Evolutionary conservation across 495 filamentous ascomycete genomes (phyloP).

Genomic region (Neurospora intermedia): DNA sequence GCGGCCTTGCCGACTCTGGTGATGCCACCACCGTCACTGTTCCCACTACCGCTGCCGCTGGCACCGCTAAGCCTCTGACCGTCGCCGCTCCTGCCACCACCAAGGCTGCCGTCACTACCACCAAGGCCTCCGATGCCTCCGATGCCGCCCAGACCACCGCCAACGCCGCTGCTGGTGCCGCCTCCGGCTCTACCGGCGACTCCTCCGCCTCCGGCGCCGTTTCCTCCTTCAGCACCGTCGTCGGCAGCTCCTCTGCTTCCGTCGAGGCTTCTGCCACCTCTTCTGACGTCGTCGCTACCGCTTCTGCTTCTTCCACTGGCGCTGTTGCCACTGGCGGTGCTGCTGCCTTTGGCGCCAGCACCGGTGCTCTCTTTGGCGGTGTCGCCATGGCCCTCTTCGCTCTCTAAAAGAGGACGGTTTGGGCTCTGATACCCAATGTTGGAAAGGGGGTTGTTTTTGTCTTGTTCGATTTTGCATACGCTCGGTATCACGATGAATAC

Average conservation of each 20-base stretch:
- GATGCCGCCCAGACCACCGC: neutral
- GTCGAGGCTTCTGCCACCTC: conserved; percentile 6
- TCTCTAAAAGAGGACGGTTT: conserved; percentile 21
- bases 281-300: neutral
- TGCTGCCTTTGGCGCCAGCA: conserved; percentile 20
- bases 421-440: neutral
- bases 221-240: conserved; percentile 1
- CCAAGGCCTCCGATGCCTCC: neutral
- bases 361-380: conserved; percentile 28
- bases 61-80: neutral
- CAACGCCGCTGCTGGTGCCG: conserved; percentile 1
- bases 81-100: neutral
- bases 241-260: conserved; percentile 2
- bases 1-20: conserved; percentile 6
- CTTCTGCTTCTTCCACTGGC: conserved; percentile 6
- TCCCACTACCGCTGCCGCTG: neutral
- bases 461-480: neutral
- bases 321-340: conserved; percentile 21
- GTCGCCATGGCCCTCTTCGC: conserved; percentile 31
- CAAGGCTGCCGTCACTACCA: neutral
- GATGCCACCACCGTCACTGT: conserved; percentile 3
- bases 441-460: neutral
- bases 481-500: neutral
- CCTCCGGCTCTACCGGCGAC: neutral
- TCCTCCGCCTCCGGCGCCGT: conserved; percentile 5